Conservation (phyloP, 2,329 filamentous ascomycete genomes). For the Sordariomycetes sp. region DNA sequence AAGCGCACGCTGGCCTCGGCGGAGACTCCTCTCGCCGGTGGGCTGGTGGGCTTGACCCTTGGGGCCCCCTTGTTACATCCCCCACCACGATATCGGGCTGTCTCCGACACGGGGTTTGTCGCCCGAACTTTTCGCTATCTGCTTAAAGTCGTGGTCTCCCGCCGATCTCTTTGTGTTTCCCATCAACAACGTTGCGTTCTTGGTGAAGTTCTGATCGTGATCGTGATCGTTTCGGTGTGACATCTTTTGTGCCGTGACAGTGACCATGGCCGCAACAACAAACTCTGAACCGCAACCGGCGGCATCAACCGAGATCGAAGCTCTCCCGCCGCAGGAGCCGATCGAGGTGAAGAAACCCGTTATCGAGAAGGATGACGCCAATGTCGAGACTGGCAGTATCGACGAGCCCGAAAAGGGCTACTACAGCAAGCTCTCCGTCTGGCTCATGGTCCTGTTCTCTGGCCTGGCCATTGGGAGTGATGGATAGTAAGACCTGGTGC, state of each 20-base stretch:
- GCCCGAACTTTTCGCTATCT: no score
- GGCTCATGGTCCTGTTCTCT: constrained; percentile 33
- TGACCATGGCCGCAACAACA: no score
- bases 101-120: no score
- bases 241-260: no score
- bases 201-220: no score
- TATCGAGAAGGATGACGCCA: constrained; percentile 5
- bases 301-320: neutral
- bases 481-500: constrained; percentile 22
- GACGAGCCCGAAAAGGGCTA: constrained; percentile 12
- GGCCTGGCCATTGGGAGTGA: constrained; percentile 36
- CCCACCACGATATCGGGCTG: no score
- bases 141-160: neutral
- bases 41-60: no score
- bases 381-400: constrained; percentile 10
- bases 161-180: neutral
- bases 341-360: neutral
- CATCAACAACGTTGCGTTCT: no score
- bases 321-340: neutral
- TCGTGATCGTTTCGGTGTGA: no score
- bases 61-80: no score
- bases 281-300: neutral
- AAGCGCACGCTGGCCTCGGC: no score
- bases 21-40: no score
- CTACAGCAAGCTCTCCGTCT: constrained; percentile 30